These are phyloP conservation scores for Clonostachys chloroleuca DNA, from an alignment of 2,329 filamentous ascomycete genomes.

Conservation along the genomic window DNA sequence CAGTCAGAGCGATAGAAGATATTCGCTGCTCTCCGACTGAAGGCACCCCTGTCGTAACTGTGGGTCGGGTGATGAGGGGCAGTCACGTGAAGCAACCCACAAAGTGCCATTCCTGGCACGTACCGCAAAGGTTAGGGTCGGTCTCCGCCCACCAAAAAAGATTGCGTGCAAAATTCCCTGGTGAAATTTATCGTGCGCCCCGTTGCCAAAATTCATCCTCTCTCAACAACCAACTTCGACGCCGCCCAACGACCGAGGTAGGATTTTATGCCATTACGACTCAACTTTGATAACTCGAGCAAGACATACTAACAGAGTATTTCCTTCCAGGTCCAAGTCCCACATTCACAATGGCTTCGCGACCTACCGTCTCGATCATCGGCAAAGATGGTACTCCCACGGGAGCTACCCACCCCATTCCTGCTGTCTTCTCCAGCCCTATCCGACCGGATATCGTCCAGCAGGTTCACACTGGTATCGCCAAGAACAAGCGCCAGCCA, in stretches of 20 bases:
- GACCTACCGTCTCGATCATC: constrained; percentile 97
- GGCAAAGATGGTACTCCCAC: constrained; percentile 91
- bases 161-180: constrained; percentile 20
- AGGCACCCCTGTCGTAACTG: no score
- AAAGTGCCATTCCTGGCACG: no score
- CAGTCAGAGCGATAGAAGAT: no score
- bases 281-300: not conserved
- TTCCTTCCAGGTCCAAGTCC: constrained; percentile 19
- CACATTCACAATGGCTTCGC: constrained; percentile 74
- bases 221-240: constrained; percentile 28
- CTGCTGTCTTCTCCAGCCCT: constrained; percentile 93
- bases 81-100: no score
- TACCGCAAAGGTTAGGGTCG: constrained; percentile 3
- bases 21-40: no score
- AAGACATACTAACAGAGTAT: not conserved
- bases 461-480: constrained; percentile 98
- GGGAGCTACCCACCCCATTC: constrained; percentile 85
- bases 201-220: constrained; percentile 13
- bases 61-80: no score
- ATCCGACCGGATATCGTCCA: constrained; percentile 99
- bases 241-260: constrained; percentile 35
- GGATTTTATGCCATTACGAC: constrained; percentile 6
- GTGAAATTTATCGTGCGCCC: constrained; percentile 28
- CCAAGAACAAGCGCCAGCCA: constrained; percentile 99
- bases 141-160: constrained; percentile 32